phyloP scores from a whole-genome alignment of 208 protist species.

The Angomonas deanei region DNA sequence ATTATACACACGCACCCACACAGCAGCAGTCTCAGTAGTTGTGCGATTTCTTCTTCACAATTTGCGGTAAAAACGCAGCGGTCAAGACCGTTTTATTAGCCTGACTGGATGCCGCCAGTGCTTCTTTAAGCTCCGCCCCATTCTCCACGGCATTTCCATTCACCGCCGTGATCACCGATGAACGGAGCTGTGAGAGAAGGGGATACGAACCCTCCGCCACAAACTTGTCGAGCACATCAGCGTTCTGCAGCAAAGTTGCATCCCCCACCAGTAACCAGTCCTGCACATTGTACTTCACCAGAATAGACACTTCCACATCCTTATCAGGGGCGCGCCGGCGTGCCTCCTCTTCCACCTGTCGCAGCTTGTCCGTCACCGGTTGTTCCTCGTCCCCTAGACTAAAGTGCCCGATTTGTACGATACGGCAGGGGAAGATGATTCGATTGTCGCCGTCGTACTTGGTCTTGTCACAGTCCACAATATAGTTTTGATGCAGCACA shows the following conservation, averaged over 20 bases:
- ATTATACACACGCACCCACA: slow-evolving; percentile 2
- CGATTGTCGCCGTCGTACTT: background rate
- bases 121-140: slow-evolving; percentile 19
- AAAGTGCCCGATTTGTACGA: background rate
- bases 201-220: slow-evolving; percentile 18
- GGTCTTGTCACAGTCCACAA: background rate
- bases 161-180: slow-evolving; percentile 24
- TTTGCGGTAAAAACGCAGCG: background rate
- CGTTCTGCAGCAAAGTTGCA: slow-evolving; percentile 14
- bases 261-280: background rate
- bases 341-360: background rate
- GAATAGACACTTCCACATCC: background rate
- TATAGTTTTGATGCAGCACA: background rate
- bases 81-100: background rate
- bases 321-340: background rate
- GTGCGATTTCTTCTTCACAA: background rate
- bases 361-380: background rate
- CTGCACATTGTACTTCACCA: background rate
- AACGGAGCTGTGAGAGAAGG: slow-evolving; percentile 14
- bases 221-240: slow-evolving; percentile 11
- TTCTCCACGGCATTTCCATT: slow-evolving; percentile 20
- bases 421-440: background rate
- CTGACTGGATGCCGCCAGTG: slow-evolving; percentile 4
- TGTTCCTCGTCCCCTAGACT: background rate
- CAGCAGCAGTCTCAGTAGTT: background rate